These are phyloP conservation scores for Passalora sequoiae DNA, from an alignment of 2,329 filamentous ascomycete genomes.

Conservation along the genomic window DNA sequence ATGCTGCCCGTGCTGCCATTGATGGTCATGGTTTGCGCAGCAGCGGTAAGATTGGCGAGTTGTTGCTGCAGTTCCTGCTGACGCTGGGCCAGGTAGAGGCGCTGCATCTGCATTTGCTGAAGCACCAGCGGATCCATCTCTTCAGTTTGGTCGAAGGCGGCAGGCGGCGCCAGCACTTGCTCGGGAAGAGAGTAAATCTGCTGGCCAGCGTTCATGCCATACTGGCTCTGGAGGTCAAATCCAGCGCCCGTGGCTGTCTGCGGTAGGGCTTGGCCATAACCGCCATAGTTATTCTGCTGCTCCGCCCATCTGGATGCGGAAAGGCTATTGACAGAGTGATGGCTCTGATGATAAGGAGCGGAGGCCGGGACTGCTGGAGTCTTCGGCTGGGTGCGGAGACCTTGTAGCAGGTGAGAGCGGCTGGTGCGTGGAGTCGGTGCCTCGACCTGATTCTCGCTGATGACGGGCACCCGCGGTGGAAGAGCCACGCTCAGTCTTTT, in stretches of 20 bases:
- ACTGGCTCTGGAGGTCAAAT: slow-evolving; percentile 42
- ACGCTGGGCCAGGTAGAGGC: slow-evolving; percentile 86
- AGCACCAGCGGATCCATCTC: slow-evolving; percentile 82
- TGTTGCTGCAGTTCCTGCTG: slow-evolving; percentile 95
- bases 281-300: slow-evolving; percentile 39
- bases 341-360: slow-evolving; percentile 55
- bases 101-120: slow-evolving; percentile 83
- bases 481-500: slow-evolving; percentile 82
- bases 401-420: slow-evolving; percentile 88
- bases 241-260: slow-evolving; percentile 56
- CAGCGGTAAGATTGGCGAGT: slow-evolving; percentile 74
- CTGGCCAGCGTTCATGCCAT: slow-evolving; percentile 44
- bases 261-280: slow-evolving; percentile 45
- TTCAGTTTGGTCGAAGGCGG: slow-evolving; percentile 66
- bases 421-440: slow-evolving; percentile 84
- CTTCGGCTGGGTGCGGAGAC: slow-evolving; percentile 89
- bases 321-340: slow-evolving; percentile 43
- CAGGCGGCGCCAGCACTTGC: slow-evolving; percentile 79
- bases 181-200: slow-evolving; percentile 69
- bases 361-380: slow-evolving; percentile 65
- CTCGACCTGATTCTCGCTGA: slow-evolving; percentile 63
- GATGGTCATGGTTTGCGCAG: slow-evolving; percentile 70
- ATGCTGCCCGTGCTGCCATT: slow-evolving; percentile 36
- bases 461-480: slow-evolving; percentile 60
- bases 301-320: slow-evolving; percentile 46